A percentile compares a stretch with the other conserved stretches of the same genome.
These are phyloP conservation scores for Bodo saltans DNA, from an alignment of 78 protist genomes.

Conservation along the genomic window DNA sequence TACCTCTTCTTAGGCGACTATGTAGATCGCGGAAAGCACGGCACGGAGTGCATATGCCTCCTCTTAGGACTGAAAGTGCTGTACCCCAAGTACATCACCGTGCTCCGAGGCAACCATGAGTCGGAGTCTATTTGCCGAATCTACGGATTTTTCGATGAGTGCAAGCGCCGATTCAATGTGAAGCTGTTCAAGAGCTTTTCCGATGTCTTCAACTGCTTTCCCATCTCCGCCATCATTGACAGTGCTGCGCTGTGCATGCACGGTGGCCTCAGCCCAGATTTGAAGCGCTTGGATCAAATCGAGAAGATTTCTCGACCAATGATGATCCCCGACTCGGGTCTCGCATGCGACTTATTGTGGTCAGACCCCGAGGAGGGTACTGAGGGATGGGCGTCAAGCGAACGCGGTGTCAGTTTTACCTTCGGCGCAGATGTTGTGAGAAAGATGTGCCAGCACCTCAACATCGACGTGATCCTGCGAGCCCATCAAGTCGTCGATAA, in stretches of 20 bases:
- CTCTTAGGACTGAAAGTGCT: constrained; percentile 96
- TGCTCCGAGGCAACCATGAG: constrained; percentile 99
- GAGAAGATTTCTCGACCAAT: constrained; percentile 87
- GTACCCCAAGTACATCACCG: constrained; percentile 97
- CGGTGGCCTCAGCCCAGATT: constrained; percentile 97
- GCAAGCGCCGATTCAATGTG: constrained; percentile 92
- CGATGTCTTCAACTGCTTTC: constrained; percentile 95
- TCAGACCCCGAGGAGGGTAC: constrained; percentile 89
- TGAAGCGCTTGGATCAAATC: constrained; percentile 87
- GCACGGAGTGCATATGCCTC: constrained; percentile 93
- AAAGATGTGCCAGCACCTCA: constrained; percentile 81
- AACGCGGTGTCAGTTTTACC: constrained; percentile 97
- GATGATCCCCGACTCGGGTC: constrained; percentile 94
- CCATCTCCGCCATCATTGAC: constrained; percentile 94
- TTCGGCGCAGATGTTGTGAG: constrained; percentile 92
- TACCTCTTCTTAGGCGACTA: constrained; percentile 98
- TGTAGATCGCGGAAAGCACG: constrained; percentile 98
- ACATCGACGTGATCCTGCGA: constrained; percentile 93
- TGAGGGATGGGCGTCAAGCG: constrained; percentile 95
- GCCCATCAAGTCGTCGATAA: constrained; percentile 96
- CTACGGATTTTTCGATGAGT: constrained; percentile 99
- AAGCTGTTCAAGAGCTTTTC: constrained; percentile 94
- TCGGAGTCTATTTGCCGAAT: constrained; percentile 94
- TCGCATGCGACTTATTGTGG: constrained; percentile 98
- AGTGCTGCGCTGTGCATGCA: constrained; percentile 97